Evolutionary conservation across 495 filamentous ascomycete species (phyloP).

Genomic region (Penicillium arizonense): DNA sequence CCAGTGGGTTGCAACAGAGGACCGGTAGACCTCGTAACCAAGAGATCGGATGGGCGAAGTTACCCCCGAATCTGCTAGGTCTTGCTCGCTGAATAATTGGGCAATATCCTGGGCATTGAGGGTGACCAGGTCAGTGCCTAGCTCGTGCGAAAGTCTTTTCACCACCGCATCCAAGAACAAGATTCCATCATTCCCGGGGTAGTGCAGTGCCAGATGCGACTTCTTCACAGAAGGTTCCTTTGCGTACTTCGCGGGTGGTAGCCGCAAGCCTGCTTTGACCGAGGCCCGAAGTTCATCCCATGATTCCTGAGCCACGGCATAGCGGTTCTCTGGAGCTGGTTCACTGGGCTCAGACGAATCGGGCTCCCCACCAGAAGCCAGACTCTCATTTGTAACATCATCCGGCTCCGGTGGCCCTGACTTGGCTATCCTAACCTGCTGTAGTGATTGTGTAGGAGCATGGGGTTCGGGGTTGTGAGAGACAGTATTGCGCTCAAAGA

Average conservation of each 20-base stretch:
- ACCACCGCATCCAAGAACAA: slow-evolving; percentile 59
- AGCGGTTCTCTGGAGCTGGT: slow-evolving; percentile 24
- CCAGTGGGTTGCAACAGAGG: slow-evolving; percentile 24
- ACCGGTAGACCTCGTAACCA: slow-evolving; percentile 62
- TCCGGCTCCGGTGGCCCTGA: slow-evolving; percentile 24
- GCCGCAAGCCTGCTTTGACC: slow-evolving; percentile 38
- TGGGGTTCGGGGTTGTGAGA: slow-evolving; percentile 12
- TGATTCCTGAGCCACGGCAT: slow-evolving; percentile 33
- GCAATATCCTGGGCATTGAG: slow-evolving; percentile 80
- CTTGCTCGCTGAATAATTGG: slow-evolving; percentile 71
- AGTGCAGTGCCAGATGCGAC: slow-evolving; percentile 64
- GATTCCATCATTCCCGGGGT: slow-evolving; percentile 57
- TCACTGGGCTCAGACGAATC: slow-evolving; percentile 16
- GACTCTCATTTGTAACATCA: slow-evolving; percentile 1
- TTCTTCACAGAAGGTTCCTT: slow-evolving; percentile 54
- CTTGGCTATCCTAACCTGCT: slow-evolving; percentile 27
- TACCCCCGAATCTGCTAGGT: slow-evolving; percentile 44
- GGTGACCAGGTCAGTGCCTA: slow-evolving; percentile 72
- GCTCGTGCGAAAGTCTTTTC: slow-evolving; percentile 53
- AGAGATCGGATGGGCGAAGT: slow-evolving; percentile 52
- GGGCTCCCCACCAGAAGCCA: slow-evolving; percentile 24
- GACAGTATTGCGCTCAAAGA: slow-evolving; percentile 35
- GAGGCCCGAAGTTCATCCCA: slow-evolving; percentile 44
- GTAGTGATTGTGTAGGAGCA: slow-evolving; percentile 9
- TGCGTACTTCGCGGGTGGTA: slow-evolving; percentile 41